Evolutionary conservation across 2,329 filamentous ascomycete species (phyloP).

Genomic region (Niveomyces coronatus): DNA sequence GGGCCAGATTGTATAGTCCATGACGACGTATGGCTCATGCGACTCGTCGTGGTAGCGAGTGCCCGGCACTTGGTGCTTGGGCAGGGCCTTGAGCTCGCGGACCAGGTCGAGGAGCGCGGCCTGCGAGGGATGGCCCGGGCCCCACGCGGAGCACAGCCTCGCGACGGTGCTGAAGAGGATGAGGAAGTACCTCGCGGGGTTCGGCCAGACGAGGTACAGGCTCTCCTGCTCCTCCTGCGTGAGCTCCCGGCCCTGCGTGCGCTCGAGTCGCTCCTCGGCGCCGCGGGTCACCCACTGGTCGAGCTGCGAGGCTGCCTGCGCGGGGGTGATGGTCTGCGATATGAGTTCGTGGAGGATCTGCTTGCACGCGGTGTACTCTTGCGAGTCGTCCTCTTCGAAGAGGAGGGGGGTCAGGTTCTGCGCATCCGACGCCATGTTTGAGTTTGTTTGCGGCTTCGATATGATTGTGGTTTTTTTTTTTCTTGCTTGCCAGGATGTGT

Average conservation of each 20-base stretch:
- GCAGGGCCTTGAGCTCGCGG: not conserved
- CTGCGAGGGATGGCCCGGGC: not conserved
- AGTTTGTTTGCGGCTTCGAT: too few species aligned
- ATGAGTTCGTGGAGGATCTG: not conserved
- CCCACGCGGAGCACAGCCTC: not conserved
- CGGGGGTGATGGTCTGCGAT: not conserved
- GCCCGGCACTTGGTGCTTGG: not conserved
- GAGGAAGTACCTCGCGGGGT: not conserved
- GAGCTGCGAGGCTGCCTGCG: not conserved
- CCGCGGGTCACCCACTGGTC: not conserved
- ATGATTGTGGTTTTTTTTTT: not conserved
- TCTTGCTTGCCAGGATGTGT: not conserved
- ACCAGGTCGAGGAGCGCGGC: not conserved
- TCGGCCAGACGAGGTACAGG: not conserved
- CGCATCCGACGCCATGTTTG: too few species aligned
- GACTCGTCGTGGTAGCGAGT: not conserved
- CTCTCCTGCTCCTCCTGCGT: not conserved
- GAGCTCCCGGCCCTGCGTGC: not conserved
- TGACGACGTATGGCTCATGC: not conserved
- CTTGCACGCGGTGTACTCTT: not conserved
- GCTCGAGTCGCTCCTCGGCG: not conserved
- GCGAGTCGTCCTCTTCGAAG: not conserved
- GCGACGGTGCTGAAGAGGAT: not conserved
- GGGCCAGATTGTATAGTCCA: not conserved
- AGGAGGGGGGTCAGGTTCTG: not conserved